These are phyloP conservation scores for Leucaena leucocephala DNA, from an alignment of 306 rosid species.

Conservation along the genomic window DNA sequence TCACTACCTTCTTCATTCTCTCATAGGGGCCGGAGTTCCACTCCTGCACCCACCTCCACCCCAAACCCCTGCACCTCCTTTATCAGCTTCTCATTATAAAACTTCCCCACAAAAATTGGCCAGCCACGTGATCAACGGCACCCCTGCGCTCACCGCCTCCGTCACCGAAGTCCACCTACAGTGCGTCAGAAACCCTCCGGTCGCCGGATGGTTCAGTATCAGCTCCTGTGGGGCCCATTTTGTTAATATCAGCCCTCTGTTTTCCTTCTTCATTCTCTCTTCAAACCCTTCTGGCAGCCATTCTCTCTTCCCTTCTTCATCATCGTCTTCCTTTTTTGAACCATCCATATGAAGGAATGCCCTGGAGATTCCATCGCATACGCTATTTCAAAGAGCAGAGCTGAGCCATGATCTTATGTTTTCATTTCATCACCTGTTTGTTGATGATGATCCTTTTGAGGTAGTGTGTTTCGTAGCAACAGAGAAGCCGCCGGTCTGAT, in stretches of 20 bases:
- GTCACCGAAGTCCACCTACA: slow-evolving; percentile 20
- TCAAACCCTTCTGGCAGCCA: slow-evolving; percentile 12
- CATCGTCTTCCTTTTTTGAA: not conserved
- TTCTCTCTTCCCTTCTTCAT: not conserved
- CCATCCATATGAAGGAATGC: slow-evolving; percentile 10
- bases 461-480: not conserved
- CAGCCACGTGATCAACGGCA: slow-evolving; percentile 35
- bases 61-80: slow-evolving; percentile 36
- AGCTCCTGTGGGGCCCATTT: slow-evolving; percentile 35
- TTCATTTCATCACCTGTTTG: not conserved
- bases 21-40: slow-evolving; percentile 22
- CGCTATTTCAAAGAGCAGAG: slow-evolving; percentile 3
- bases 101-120: slow-evolving; percentile 21
- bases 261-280: not conserved
- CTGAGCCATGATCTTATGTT: slow-evolving; percentile 5
- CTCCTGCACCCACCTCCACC: slow-evolving; percentile 38
- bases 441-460: not conserved
- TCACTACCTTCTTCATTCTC: slow-evolving; percentile 2
- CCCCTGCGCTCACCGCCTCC: slow-evolving; percentile 16
- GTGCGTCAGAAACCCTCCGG: slow-evolving; percentile 31
- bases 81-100: slow-evolving; percentile 30
- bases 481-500: slow-evolving; percentile 24
- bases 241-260: slow-evolving; percentile 3
- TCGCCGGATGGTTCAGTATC: slow-evolving; percentile 30
- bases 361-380: not conserved